Base-by-base conservation (phyloP, 202 grass and related monocot genomes). In the Hordeum pubiflorum region DNA sequence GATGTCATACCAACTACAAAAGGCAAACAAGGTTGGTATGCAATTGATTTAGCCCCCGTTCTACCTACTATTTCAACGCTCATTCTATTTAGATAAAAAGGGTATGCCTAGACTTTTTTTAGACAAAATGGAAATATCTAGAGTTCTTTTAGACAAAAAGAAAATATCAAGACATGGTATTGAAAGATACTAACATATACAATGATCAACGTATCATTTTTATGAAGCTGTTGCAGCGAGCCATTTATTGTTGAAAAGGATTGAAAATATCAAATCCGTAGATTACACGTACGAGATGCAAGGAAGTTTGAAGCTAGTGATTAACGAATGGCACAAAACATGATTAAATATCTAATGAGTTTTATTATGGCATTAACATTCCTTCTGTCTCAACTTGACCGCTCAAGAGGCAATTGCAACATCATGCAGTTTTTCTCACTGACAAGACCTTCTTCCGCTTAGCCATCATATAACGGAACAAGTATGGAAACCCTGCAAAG, bases 391-490 rank as follows among this genome's bases (percentile, higher is more conserved):
- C 33, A 63, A 31, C 10, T 15, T 65, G 17, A 36, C 66, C 32
- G 11, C 39, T 33, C 10, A 22, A 79, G 17, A 44, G 29, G 41
- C 6, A 48, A 3, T 46, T 70, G 68, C 7, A 48, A 0, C 7
- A 63, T 90, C 66, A 96, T 23, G 81, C 82, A 2, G 57, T 52
- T 81, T 90, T 92, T 15, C 20, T 44, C 68, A 82, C 90, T 22
- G 83, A 85, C 24, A 97, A 50, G 63, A 68, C 72, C 56, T 89
- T 92, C 83, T 88, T 90, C 73, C 85, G 69, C 76, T 87, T 88
- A 18, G 72, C 83, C 5, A 90, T 37, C 92, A 91, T 91, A 72
- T 94, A 84, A 14, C 68, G 59, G 27, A 86, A 92, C 87, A 92
- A 79, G 69, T 95, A 83, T 0, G 89, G 93, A 52, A 83, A 89